Conservation (phyloP, 805 yeast species). For the Yarrowia divulgata region DNA sequence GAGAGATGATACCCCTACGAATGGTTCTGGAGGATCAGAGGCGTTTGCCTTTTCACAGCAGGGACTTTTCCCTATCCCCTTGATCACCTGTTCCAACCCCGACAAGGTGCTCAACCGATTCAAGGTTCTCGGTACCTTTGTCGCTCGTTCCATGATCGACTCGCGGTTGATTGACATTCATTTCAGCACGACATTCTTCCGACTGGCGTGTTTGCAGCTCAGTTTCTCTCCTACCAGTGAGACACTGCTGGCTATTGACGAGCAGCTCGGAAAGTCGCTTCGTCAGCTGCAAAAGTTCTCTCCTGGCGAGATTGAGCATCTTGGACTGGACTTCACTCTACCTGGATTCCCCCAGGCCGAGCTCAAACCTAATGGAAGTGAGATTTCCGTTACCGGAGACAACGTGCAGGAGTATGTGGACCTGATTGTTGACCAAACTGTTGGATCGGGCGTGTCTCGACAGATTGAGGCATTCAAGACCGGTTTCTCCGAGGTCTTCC, state of each 20-base stretch:
- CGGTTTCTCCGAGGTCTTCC: constrained; percentile 86
- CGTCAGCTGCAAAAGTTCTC: constrained; percentile 57
- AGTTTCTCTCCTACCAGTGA: constrained; percentile 48
- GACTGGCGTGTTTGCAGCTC: constrained; percentile 50
- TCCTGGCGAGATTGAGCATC: constrained; percentile 54
- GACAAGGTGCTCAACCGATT: constrained; percentile 59
- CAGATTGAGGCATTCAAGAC: constrained; percentile 74
- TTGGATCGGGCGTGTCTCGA: constrained; percentile 66
- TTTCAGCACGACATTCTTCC: constrained; percentile 75
- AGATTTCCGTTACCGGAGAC: constrained; percentile 56
- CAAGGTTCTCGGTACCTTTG: constrained; percentile 75
- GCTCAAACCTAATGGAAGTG: constrained; percentile 63
- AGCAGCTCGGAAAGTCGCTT: constrained; percentile 64
- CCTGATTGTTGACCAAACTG: constrained; percentile 62
- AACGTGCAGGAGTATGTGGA: constrained; percentile 68
- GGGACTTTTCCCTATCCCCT: constrained; percentile 81
- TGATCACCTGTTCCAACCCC: constrained; percentile 45
- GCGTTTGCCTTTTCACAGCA: constrained; percentile 53
- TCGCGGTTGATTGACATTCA: constrained; percentile 85
- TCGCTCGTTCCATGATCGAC: constrained; percentile 87
- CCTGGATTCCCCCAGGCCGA: constrained; percentile 78
- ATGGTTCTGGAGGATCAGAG: constrained; percentile 42
- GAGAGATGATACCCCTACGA: constrained; percentile 55
- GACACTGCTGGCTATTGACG: constrained; percentile 62
- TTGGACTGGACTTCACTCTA: constrained; percentile 69